phyloP scores from a whole-genome alignment of 148 eudicot genomes.

The Fagopyrum homotropicum region DNA sequence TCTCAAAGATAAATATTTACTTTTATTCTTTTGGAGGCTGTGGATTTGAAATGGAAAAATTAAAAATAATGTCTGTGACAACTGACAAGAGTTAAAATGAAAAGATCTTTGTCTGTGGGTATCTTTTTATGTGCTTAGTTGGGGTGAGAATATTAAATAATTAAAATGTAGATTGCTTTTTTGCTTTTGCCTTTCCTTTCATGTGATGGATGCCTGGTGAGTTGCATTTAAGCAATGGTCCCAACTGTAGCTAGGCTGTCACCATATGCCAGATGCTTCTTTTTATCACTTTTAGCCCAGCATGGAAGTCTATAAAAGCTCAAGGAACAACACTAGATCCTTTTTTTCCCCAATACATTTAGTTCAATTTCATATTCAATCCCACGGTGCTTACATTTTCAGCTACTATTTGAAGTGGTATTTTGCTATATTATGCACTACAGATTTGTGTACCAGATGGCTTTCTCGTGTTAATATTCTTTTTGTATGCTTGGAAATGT shows the following conservation, averaged over 20 bases:
- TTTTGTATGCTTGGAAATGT: neutral
- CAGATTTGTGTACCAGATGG: neutral
- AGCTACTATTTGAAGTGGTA: neutral
- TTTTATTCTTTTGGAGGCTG: neutral
- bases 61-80: neutral
- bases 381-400: neutral
- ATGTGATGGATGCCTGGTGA: conserved; percentile 4
- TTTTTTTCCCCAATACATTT: neutral
- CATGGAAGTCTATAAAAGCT: conserved; percentile 3
- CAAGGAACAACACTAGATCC: neutral
- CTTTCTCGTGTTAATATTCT: neutral
- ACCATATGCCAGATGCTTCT: conserved; percentile 2
- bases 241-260: conserved; percentile 6
- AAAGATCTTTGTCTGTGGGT: neutral
- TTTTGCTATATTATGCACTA: neutral
- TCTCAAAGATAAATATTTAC: neutral
- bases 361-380: neutral
- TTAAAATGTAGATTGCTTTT: neutral
- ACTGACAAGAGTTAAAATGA: neutral
- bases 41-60: neutral
- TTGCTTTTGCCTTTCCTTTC: neutral
- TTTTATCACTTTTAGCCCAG: neutral
- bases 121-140: neutral
- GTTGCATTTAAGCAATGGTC: neutral
- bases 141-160: neutral